Base-by-base conservation (phyloP, 2,329 filamentous ascomycete species). In the Pseudogymnoascus sp. region DNA sequence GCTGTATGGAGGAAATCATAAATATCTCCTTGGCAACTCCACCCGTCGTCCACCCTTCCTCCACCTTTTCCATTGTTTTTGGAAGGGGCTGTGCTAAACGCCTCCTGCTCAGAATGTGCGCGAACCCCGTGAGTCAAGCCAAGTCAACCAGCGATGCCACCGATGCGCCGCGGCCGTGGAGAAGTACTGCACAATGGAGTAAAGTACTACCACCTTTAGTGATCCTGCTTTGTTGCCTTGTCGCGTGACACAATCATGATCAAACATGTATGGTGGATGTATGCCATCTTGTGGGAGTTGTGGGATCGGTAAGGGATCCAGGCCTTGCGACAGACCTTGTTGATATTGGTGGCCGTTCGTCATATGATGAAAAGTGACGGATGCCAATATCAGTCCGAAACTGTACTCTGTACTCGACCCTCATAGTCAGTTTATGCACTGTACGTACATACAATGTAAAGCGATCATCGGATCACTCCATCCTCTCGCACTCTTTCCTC, bases 351-450 rank as follows among this genome's bases (percentile, higher is more conserved):
- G 28, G 8, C 23, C 15, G 26, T 53, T 31, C 47, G 26, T 53
- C 47, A 53, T 53, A 53, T 53, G 47, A 53, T 53, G 47, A 53
- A 31, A 17, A 17, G 47, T 53, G 47, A 53, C 47, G 47, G 26
- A 44, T 53, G 42, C 21, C 42, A 47, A 47, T 47, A 47, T 44
- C 40, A 23, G 17, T 44, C 40, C 15, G 17, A 9, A 11, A 42
- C 23, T 26, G 13, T 23, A 42, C 40, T 42, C 38, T 9, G 42
- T 13, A 23, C 40, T 21, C 38, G 6, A 28, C 26, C 26, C 9
- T 28, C 26, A 4, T 8, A 11, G 31, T 33, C 26, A 28, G 4
- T 28, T 4, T 33, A 33, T 17, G 38, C 9, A 47, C 19, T 47
- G 42, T 47, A 23, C 10, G 6, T n/a, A 4, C 15, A 15, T n/a